Percentiles rank a stretch among this genome's conserved stretches.
phyloP scores from a whole-genome alignment of 495 filamentous ascomycete species.

The Penicillium samsonianum region DNA sequence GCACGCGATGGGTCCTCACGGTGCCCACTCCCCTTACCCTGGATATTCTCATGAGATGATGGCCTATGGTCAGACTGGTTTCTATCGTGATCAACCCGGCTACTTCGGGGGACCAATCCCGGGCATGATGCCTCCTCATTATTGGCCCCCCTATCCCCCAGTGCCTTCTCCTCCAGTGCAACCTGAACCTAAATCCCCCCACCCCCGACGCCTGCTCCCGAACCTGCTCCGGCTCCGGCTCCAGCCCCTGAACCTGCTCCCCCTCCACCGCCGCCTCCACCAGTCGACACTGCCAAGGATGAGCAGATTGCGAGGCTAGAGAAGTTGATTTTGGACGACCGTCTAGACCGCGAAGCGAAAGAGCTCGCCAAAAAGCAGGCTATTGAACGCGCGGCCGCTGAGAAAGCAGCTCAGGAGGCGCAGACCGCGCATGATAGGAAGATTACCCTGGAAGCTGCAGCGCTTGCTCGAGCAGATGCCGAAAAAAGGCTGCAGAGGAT shows the following conservation, averaged over 20 bases:
- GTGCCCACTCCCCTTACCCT: conserved; percentile 34
- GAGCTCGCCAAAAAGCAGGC: conserved; percentile 44
- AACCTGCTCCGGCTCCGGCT: conserved; percentile 14
- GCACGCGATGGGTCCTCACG: conserved; percentile 35
- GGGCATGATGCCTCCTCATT: conserved; percentile 41
- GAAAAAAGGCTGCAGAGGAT: conserved; percentile 28
- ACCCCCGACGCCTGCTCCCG: conserved; percentile 18
- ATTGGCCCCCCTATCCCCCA: conserved; percentile 38
- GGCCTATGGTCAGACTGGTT: conserved; percentile 44
- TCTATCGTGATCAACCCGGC: conserved; percentile 49
- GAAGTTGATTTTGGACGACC: conserved; percentile 54
- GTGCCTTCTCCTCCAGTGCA: conserved; percentile 37
- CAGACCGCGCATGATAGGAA: conserved; percentile 46
- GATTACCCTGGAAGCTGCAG: conserved; percentile 43
- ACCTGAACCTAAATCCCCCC: conserved; percentile 29
- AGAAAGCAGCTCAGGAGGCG: conserved; percentile 53
- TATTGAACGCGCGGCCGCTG: conserved; percentile 50
- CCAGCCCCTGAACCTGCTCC: conserved; percentile 24
- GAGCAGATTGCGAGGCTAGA: conserved; percentile 55
- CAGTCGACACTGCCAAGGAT: conserved; percentile 44
- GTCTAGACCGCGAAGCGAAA: conserved; percentile 44
- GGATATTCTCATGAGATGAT: conserved; percentile 53
- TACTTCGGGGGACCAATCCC: conserved; percentile 36
- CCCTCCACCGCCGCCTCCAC: conserved; percentile 18
- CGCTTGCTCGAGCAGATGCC: conserved; percentile 44